Evolutionary conservation across 495 filamentous ascomycete genomes (phyloP).

Genomic region (Daldinia grandis): DNA sequence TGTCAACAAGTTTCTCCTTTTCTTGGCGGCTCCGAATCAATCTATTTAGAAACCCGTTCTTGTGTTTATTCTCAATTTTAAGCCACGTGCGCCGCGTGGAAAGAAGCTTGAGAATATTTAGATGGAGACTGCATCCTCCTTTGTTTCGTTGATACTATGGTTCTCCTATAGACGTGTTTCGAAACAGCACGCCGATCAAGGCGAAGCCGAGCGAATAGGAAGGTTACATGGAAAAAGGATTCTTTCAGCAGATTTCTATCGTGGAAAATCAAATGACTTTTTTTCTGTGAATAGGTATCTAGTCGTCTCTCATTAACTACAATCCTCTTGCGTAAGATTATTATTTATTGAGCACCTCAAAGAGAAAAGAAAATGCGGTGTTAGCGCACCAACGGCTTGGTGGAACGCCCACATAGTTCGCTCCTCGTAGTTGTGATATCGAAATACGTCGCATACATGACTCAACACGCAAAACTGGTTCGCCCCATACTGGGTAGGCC

Average conservation of each 20-base stretch:
- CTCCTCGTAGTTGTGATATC: background rate
- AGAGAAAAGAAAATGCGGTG: background rate
- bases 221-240: constrained; percentile 34
- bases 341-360: constrained; percentile 14
- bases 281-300: constrained; percentile 31
- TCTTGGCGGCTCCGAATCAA: constrained; percentile 6
- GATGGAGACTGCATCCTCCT: constrained; percentile 20
- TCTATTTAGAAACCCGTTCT: background rate
- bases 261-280: constrained; percentile 22
- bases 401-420: background rate
- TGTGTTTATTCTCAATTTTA: background rate
- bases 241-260: constrained; percentile 13
- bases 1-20: background rate
- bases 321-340: constrained; percentile 15
- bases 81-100: constrained; percentile 3
- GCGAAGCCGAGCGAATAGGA: constrained; percentile 21
- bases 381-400: background rate
- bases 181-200: constrained; percentile 14
- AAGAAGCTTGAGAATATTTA: constrained; percentile 3
- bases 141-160: constrained; percentile 18
- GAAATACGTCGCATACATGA: constrained; percentile 7
- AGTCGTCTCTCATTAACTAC: constrained; percentile 40
- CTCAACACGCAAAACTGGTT: constrained; percentile 1
- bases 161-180: constrained; percentile 23
- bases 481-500: constrained; percentile 4